Conservation (phyloP, 2,329 filamentous ascomycete species). For the Thelonectria olida region DNA sequence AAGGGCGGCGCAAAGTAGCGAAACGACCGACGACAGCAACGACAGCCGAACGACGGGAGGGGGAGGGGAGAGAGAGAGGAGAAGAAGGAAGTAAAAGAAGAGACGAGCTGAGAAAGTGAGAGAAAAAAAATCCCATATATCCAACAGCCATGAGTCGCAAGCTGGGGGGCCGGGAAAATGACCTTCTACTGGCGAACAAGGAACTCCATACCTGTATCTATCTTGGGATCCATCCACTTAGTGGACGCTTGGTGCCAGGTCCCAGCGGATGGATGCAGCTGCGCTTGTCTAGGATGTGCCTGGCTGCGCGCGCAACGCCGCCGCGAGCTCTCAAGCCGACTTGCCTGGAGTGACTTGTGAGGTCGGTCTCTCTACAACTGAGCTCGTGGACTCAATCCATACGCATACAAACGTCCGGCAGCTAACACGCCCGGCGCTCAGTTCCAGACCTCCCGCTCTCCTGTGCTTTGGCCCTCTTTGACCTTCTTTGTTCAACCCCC, state of each 20-base stretch:
- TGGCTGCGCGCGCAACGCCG: conserved; percentile 26
- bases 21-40: background rate
- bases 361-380: background rate
- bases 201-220: background rate
- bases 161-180: conserved; percentile 17
- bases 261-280: conserved; percentile 26
- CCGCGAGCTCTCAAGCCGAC: conserved; percentile 15
- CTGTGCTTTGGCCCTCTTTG: conserved; percentile 1
- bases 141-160: conserved; percentile 12
- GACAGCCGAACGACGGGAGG: conserved; percentile 1
- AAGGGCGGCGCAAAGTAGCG: background rate
- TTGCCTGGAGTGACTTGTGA: too few species aligned
- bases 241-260: conserved; percentile 30
- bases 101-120: background rate
- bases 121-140: conserved; percentile 6
- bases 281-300: conserved; percentile 32
- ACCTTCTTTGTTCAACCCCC: background rate
- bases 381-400: background rate
- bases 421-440: too few species aligned
- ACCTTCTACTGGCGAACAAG: conserved; percentile 9
- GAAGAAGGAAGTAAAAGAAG: conserved; percentile 1
- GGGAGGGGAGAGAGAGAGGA: background rate
- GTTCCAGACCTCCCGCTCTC: too few species aligned
- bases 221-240: conserved; percentile 10
- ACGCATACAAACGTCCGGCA: background rate